Base-by-base conservation (phyloP, 2,329 filamentous ascomycete genomes). In the Aspergillus sp. region DNA sequence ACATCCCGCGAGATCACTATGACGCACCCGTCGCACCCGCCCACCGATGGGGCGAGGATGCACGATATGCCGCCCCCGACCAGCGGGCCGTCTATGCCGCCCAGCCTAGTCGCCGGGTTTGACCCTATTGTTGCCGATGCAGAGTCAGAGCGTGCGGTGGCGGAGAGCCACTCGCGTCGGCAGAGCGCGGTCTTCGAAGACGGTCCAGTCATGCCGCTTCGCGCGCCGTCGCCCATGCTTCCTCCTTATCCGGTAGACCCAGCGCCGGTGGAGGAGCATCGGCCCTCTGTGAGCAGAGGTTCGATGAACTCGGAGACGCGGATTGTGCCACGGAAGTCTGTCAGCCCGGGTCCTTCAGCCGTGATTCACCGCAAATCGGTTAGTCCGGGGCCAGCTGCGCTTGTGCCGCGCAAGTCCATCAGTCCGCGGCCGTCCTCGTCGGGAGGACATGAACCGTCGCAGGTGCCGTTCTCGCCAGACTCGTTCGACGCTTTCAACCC, bases 401-500 rank as follows among this genome's bases (percentile, higher is more conserved):
- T 38, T 6, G 34, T 38, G 34, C 34, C 34, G 5, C 34, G 34
- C 34, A 38, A 38, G 34, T 38, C 83, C 1, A 74, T 86, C 13
- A 85, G 82, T 49, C 82, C 83, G 10, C 76, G 75, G 2, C 83
- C 83, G 57, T 74, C 57, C 50, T 71, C 49, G 56, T 70, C 60
- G 45, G 68, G 68, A 41, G 71, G 75, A 46, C 71, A 71, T 42
- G 66, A 69, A 20, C 55, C 74, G 9, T 74, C 77, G 4, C 72
- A 73, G 14, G 72, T 79, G 4, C 82, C 83, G 0, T 87, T 85
- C 63, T 80, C 78, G 4, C 84, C 84, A 0, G 84, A 87, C 64
- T 81, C 78, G 44, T 87, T 84, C 61, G 81, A 84, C 55, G 73
- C 77, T 2, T 75, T 83, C 59, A 86, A 86, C 52, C 83, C 82